A percentile compares a stretch with the other conserved stretches of the same genome.
phyloP scores from a whole-genome alignment of 148 eudicot species.

The Polygonum maritimum region DNA sequence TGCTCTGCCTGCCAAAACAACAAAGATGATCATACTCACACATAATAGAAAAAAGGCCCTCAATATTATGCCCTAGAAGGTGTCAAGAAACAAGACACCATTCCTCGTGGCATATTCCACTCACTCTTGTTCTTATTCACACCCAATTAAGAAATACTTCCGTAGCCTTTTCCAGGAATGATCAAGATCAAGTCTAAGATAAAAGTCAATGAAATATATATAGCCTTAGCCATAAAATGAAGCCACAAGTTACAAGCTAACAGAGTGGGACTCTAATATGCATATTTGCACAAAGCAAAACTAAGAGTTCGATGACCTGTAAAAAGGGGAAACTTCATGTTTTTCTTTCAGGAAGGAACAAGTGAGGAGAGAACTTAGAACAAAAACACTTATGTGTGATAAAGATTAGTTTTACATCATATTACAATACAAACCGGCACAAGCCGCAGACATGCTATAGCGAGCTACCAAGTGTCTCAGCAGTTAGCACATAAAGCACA shows the following conservation, averaged over 20 bases:
- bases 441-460: neutral
- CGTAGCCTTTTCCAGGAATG: neutral
- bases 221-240: neutral
- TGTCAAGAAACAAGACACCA: slow-evolving; percentile 4
- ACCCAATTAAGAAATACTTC: neutral
- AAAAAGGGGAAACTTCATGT: neutral
- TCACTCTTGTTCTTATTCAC: neutral
- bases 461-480: neutral
- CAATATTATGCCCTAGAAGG: neutral
- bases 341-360: neutral
- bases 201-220: neutral
- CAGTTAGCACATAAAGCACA: neutral
- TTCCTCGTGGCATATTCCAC: neutral
- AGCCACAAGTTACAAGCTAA: neutral
- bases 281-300: neutral
- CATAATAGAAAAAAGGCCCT: neutral
- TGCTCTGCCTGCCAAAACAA: slow-evolving; percentile 73
- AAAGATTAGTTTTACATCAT: neutral
- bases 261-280: neutral
- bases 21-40: neutral
- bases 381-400: neutral
- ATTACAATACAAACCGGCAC: neutral
- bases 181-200: neutral
- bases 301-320: neutral
- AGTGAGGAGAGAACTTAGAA: neutral